Evolutionary conservation across 352 stramenopile genomes (phyloP).

Genomic region (Phytophthora capsici): DNA sequence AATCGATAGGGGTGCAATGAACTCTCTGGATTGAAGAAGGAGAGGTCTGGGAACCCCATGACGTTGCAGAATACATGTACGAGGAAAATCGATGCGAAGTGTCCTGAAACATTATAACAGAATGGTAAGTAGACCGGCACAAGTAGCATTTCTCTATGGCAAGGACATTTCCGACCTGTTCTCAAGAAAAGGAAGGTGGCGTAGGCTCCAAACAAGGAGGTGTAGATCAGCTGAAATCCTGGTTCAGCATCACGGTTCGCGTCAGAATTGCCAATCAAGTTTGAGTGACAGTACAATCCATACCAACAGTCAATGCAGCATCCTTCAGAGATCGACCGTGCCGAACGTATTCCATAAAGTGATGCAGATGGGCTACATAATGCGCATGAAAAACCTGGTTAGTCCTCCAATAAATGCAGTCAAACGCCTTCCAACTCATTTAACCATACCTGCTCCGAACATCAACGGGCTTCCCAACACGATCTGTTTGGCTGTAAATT

Average conservation of each 20-base stretch:
- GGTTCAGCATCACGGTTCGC: slow-evolving; percentile 3
- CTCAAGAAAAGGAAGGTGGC: slow-evolving; percentile 93
- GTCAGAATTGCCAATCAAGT: slow-evolving; percentile 7
- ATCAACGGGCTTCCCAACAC: slow-evolving; percentile 91
- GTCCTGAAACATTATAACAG: slow-evolving; percentile 42
- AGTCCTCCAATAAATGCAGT: slow-evolving; percentile 8
- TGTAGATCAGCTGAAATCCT: slow-evolving; percentile 96
- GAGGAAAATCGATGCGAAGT: slow-evolving; percentile 89
- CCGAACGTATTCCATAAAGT: slow-evolving; percentile 86
- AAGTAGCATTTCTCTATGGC: not conserved
- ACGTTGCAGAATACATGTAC: slow-evolving; percentile 96
- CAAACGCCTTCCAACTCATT: not conserved
- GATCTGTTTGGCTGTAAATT: slow-evolving; percentile 85
- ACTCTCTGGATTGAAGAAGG: slow-evolving; percentile 82
- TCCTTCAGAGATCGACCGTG: slow-evolving; percentile 74
- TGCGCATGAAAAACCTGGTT: not conserved
- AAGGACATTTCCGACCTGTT: slow-evolving; percentile 58
- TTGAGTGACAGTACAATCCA: not conserved
- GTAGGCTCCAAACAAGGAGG: slow-evolving; percentile 96
- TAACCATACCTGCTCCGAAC: slow-evolving; percentile 91
- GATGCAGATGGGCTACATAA: slow-evolving; percentile 81
- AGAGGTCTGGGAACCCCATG: slow-evolving; percentile 93
- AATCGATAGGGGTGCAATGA: slow-evolving; percentile 79
- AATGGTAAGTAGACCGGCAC: not conserved
- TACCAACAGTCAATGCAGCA: slow-evolving; percentile 81